These are phyloP conservation scores for Cryptococcus sp. DNA, from an alignment of 1,284 basidiomycete genomes.

Conservation along the genomic window DNA sequence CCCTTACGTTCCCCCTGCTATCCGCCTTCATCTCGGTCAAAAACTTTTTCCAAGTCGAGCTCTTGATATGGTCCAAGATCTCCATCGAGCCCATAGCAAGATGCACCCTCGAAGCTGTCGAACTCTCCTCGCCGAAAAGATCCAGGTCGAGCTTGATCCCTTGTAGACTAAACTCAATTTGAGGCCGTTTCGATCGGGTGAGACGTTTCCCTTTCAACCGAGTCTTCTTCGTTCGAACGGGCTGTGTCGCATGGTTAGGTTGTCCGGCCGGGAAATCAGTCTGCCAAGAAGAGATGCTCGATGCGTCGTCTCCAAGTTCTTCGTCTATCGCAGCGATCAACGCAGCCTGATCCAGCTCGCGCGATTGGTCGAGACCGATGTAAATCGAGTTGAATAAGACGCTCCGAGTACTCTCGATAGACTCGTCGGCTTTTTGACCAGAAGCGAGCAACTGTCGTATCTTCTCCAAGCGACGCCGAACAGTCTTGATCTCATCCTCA, in stretches of 20 bases:
- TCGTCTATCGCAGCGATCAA: slow-evolving; percentile 87
- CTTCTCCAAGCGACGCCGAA: slow-evolving; percentile 78
- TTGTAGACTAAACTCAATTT: slow-evolving; percentile 75
- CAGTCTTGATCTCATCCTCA: slow-evolving; percentile 79
- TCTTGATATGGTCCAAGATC: slow-evolving; percentile 95
- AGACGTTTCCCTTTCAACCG: slow-evolving; percentile 47
- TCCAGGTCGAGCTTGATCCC: slow-evolving; percentile 64
- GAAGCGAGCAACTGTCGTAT: slow-evolving; percentile 90
- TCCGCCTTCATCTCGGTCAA: slow-evolving; percentile 76
- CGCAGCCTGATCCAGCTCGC: slow-evolving; percentile 66
- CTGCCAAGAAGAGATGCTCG: slow-evolving; percentile 78
- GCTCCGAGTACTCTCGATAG: slow-evolving; percentile 61
- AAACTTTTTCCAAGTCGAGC: slow-evolving; percentile 97
- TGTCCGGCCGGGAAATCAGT: slow-evolving; percentile 50
- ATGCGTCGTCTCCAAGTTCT: slow-evolving; percentile 67
- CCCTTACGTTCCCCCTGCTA: slow-evolving; percentile 73
- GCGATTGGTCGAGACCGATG: slow-evolving; percentile 64
- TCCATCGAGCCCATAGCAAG: slow-evolving; percentile 67
- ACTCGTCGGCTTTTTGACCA: slow-evolving; percentile 79
- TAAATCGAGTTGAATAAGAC: slow-evolving; percentile 86
- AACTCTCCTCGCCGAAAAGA: slow-evolving; percentile 55
- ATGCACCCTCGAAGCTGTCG: slow-evolving; percentile 61
- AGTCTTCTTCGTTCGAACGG: slow-evolving; percentile 33
- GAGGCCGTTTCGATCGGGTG: slow-evolving; percentile 68
- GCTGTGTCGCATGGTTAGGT: slow-evolving; percentile 1